Evolutionary conservation across 257 asterid species (phyloP), one percentile per base, ranked within the genome.

Genomic region (Fraxinus cuspidata): DNA sequence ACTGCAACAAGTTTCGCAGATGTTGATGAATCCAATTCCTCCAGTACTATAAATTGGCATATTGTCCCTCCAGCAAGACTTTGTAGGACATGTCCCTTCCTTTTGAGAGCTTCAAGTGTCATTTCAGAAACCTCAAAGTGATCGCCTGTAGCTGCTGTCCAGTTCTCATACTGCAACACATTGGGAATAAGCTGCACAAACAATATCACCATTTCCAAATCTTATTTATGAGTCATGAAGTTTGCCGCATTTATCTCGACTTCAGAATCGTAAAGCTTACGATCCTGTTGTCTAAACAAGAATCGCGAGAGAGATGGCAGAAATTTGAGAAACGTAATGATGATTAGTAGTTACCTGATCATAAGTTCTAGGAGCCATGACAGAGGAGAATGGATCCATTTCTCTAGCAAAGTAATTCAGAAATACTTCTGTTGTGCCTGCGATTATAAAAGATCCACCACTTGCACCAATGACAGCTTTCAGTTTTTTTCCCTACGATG

Each of bases 381-480:
- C 90, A 7, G 93, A 79, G 64, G 90, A 81, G 38, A 88, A 86
- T 31, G 97, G 97, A 79, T 86, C 90, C 97, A 86, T 87, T 72
- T 83, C 84, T 73, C 78, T 83, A 25, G 71, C 84, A 23, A 89
- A 80, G 70, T 88, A 80, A 72, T 91, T 92, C 81, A 91, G 34
- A n/a, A 89, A 34, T 29, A 92, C 94, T 85, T 91, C 85, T 0
- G 86, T 78, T 29, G 85, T 84, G 1, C 79, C 90, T 11, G 90
- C 88, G 31, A 87, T 86, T 40, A 91, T 92, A 73, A 49, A 27
- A 37, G 81, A 70, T 42, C 96, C 97, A 69, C 97, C 97, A 72
- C 91, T 88, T 66, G 92, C 97, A 13, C 97, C 97, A 7, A 86
- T 68, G 13, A 88, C 97, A 3, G 86, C 96, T 81, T 83, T 83